Conservation (phyloP, 176 grass and related monocot genomes). For the Olyra latifolia region DNA sequence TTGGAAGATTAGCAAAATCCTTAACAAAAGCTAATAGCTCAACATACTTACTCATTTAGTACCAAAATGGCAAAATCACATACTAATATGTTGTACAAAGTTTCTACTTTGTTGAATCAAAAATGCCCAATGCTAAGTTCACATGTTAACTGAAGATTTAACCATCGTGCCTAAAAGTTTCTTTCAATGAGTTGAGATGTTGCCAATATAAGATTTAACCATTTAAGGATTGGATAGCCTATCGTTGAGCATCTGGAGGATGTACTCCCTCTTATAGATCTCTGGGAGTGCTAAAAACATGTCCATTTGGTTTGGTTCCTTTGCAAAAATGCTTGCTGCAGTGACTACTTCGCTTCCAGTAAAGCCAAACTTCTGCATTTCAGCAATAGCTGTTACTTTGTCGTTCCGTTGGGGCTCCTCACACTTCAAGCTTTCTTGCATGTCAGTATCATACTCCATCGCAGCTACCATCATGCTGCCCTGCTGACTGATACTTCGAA, state of each 20-base stretch:
- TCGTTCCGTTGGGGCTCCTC: slow-evolving; percentile 36
- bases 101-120: neutral
- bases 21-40: neutral
- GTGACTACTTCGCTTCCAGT: slow-evolving; percentile 39
- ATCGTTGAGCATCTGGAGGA: slow-evolving; percentile 41
- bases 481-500: slow-evolving; percentile 8
- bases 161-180: neutral
- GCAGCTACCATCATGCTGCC: neutral
- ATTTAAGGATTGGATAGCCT: neutral
- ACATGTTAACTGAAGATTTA: neutral
- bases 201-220: neutral
- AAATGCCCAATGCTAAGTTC: slow-evolving; percentile 9
- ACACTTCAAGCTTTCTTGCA: slow-evolving; percentile 20
- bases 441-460: slow-evolving; percentile 19
- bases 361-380: slow-evolving; percentile 48
- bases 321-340: slow-evolving; percentile 41
- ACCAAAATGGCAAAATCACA: neutral
- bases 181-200: neutral
- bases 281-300: slow-evolving; percentile 52
- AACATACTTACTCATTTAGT: neutral
- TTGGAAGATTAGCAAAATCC: neutral
- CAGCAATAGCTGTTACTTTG: slow-evolving; percentile 49
- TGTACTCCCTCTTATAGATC: slow-evolving; percentile 49
- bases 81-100: neutral
- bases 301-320: slow-evolving; percentile 56